Evolutionary conservation across 2,329 filamentous ascomycete genomes (phyloP), one percentile per base, ranked within the genome.

Genomic region (Magnaporthiopsis poae): DNA sequence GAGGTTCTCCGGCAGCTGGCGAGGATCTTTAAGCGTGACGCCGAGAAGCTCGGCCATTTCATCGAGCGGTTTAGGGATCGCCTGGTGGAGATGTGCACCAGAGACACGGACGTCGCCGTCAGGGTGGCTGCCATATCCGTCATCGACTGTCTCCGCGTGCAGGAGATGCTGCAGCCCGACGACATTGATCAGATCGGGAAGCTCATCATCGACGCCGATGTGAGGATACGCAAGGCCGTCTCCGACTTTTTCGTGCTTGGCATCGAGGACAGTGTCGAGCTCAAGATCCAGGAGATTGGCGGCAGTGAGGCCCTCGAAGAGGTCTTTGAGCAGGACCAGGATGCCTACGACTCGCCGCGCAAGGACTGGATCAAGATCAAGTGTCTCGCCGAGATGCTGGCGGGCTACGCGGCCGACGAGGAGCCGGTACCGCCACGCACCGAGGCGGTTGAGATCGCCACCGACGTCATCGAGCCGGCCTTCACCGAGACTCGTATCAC

Each of bases 301-400:
- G 93, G 94, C 31, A 85, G 88, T 65, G 91, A 95, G 70, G 84
- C 81, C 0, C 80, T 96, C 11, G 86, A 91, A 62, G 93, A 97
- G 73, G 81, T 87, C 11, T 84, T 96, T 67, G 86, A 87, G 11
- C 86, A 86, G 1, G 83, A 85, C 56, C 85, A 90, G n/a, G 89
- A 92, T 15, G 89, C 93, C 70, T 90, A 87, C 69, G 88, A 90
- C 65, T 86, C 87, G 2, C 91, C 93, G 2, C 88, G 90, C 68
- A 82, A 87, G 62, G 89, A 90, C 69, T 99, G 95, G 95, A 86
- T 98, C 72, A 92, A 91, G 74, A 86, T 96, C 74, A 99, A 98
- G 78, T 94, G 90, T 70, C 82, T 99, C 18, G 91, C 90, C 2
- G 92, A 96, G 75, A 89, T 90, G 13, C 82, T 99, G 33, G 85